Evolutionary conservation across 2,329 filamentous ascomycete species (phyloP), one percentile per base, ranked within the genome.

Genomic region (Knoxdaviesia proteae): DNA sequence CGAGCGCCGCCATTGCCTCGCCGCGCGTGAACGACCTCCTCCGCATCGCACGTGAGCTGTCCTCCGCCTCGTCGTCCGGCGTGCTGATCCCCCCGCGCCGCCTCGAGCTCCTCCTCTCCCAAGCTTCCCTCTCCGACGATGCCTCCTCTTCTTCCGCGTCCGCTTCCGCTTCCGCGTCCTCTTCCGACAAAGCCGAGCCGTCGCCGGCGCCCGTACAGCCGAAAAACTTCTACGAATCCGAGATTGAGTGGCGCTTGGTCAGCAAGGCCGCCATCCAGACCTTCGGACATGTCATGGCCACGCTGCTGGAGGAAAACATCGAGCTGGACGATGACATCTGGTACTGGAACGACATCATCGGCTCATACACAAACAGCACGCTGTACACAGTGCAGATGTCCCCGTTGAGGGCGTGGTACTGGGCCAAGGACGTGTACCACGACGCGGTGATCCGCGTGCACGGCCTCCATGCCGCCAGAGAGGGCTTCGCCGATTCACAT

Each of bases 281-380:
- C 1, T 92, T 94, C 53, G 88, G 88, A 4, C 63, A 83, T 40
- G 69, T 93, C 36, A 64, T 94, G 50, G 77, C 77, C 50, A 76
- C 73, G 0, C 68, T 96, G 4, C 61, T 94, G 7, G 80, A 88
- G 44, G 80, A 90, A 51, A 92, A 86, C 7, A 76, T 88, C 7
- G 79, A 80, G 0, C 60, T 98, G 11, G 82, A 77, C 51, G 78
- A 94, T 49, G 86, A 94, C 50, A 78, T 94, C 30, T 87, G 80
- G 75, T 96, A 96, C 57, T 98, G 90, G 90, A 84, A 94, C 53
- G 81, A 90, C 49, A 71, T 94, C 2, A 62, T 94, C 32, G 73
- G 74, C 7, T 92, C 84, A 1, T 79, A 84, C 50, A 69, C 74
- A 40, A 83, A 80, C 53, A 87, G 82, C 49, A 79, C 76, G 33